Conservation (phyloP, 345 rosid genomes). For the Melaleuca alternifolia region DNA sequence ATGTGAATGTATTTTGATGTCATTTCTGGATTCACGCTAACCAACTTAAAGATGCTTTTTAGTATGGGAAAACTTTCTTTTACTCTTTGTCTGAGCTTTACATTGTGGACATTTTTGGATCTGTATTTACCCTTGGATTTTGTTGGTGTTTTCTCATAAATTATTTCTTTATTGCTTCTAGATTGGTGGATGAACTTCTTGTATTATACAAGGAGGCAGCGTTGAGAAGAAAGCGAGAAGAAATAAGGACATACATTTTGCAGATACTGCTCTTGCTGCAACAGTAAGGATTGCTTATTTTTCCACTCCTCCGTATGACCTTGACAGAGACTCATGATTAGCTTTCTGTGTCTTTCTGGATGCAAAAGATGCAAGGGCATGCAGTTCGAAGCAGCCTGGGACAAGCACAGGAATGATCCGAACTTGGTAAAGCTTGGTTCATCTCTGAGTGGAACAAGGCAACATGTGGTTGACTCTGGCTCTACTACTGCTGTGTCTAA, state of each 20-base stretch:
- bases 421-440: slow-evolving; percentile 30
- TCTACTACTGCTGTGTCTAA: neutral
- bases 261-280: slow-evolving; percentile 53
- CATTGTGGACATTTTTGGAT: neutral
- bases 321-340: neutral
- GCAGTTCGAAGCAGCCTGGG: slow-evolving; percentile 64
- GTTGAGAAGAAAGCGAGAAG: slow-evolving; percentile 46
- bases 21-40: neutral
- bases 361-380: slow-evolving; percentile 45
- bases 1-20: neutral
- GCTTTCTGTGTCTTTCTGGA: neutral
- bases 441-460: slow-evolving; percentile 7
- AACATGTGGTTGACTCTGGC: neutral
- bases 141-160: neutral
- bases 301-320: neutral
- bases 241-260: slow-evolving; percentile 42
- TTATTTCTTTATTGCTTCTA: slow-evolving; percentile 6
- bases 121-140: neutral
- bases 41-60: neutral
- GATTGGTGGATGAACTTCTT: slow-evolving; percentile 79
- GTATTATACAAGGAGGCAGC: slow-evolving; percentile 62
- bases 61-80: neutral
- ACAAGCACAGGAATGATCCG: slow-evolving; percentile 48
- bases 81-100: neutral
- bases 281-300: slow-evolving; percentile 34